A percentile compares a stretch with the other conserved stretches of the same genome.
Evolutionary conservation across 2,329 filamentous ascomycete genomes (phyloP).

Genomic region (Xylariaceae sp.): DNA sequence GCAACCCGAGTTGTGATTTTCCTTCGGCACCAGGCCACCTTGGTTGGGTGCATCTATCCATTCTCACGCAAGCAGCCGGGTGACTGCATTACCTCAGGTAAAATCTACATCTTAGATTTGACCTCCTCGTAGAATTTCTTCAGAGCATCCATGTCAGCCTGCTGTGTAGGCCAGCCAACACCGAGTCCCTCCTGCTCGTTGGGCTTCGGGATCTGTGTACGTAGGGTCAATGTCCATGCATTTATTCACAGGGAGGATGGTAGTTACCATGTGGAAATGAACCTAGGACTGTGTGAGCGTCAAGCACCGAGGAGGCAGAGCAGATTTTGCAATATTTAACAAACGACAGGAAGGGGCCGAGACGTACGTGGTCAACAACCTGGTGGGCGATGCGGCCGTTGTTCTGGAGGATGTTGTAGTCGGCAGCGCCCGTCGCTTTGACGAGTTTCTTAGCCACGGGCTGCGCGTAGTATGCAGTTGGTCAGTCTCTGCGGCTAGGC

Average conservation of each 20-base stretch:
- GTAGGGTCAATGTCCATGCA: neutral
- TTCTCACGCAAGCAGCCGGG: too few relatives aligned
- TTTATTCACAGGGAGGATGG: neutral
- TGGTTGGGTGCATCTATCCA: too few relatives aligned
- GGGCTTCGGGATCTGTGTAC: conserved; percentile 80
- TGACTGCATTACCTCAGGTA: too few relatives aligned
- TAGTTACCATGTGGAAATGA: conserved; percentile 81
- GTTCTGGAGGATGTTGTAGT: conserved; percentile 96
- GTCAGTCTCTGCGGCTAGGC: neutral
- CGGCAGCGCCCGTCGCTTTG: conserved; percentile 63
- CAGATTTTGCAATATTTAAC: too few relatives aligned
- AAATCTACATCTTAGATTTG: conserved; percentile 74
- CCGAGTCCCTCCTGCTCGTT: conserved; percentile 74
- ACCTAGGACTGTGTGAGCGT: conserved; percentile 46
- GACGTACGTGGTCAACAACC: conserved; percentile 78
- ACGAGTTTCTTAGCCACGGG: conserved; percentile 85
- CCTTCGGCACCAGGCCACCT: too few relatives aligned
- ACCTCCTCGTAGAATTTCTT: conserved; percentile 76
- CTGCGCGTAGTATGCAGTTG: conserved; percentile 36
- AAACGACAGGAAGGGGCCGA: neutral
- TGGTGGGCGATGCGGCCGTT: conserved; percentile 91
- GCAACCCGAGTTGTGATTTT: too few relatives aligned
- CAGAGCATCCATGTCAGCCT: conserved; percentile 74
- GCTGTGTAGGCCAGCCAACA: conserved; percentile 72
- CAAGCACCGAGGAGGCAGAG: conserved; percentile 1